These are phyloP conservation scores for Sugiyamaella castrensis DNA, from an alignment of 1,139 yeast genomes.

Conservation along the genomic window DNA sequence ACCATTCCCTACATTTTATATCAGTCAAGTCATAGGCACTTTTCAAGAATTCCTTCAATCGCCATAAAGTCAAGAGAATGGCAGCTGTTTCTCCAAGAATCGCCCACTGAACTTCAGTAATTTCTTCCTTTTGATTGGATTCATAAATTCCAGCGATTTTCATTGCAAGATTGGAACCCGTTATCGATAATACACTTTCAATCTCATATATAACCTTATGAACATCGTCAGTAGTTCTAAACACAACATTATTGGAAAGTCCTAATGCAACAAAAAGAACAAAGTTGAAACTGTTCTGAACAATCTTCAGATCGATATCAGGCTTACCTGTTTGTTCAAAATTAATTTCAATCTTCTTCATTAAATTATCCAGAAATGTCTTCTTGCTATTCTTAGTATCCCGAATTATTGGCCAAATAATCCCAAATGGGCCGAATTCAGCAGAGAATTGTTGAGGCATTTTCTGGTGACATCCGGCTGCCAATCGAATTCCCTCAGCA, in stretches of 20 bases:
- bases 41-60: constrained; percentile 11
- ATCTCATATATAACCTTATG: constrained; percentile 31
- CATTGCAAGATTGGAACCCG: constrained; percentile 32
- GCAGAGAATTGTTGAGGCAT: constrained; percentile 26
- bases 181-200: constrained; percentile 32
- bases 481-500: constrained; percentile 58
- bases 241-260: constrained; percentile 39
- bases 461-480: constrained; percentile 46
- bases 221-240: constrained; percentile 46
- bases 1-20: not conserved
- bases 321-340: constrained; percentile 13
- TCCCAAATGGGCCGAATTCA: constrained; percentile 26
- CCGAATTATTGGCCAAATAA: constrained; percentile 46
- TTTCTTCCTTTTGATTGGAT: constrained; percentile 5
- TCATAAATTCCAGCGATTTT: constrained; percentile 3
- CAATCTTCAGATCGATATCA: constrained; percentile 6
- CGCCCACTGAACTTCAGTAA: constrained; percentile 9
- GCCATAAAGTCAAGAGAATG: constrained; percentile 8
- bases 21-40: constrained; percentile 13
- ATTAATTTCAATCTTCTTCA: constrained; percentile 36
- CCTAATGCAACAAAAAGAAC: constrained; percentile 43
- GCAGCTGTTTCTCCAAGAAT: constrained; percentile 13
- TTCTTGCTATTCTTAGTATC: constrained; percentile 46
- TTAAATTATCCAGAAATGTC: constrained; percentile 44
- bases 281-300: constrained; percentile 31